These are phyloP conservation scores for Xerocomus brunneocitrinus DNA, from an alignment of 768 basidiomycete species.

Conservation along the genomic window DNA sequence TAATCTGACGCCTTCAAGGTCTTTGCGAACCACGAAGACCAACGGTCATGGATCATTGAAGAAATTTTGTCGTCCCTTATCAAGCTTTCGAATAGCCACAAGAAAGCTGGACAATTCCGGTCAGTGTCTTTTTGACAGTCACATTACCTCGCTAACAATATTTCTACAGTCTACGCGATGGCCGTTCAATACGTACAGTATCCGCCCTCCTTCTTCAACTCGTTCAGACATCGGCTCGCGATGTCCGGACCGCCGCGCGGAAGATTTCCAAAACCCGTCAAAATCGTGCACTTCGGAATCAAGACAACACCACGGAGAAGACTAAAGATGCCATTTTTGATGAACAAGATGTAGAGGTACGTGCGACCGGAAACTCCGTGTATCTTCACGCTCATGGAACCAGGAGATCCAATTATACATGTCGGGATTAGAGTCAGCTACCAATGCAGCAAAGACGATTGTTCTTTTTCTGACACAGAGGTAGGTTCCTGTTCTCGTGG, in stretches of 20 bases:
- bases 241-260: conserved; percentile 68
- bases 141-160: background rate
- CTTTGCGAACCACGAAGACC: conserved; percentile 86
- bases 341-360: conserved; percentile 63
- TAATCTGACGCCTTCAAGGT: conserved; percentile 47
- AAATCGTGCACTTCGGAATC: conserved; percentile 56
- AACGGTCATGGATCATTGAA: conserved; percentile 96
- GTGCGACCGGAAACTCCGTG: background rate
- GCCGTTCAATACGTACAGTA: conserved; percentile 87
- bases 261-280: conserved; percentile 59
- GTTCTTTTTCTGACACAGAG: conserved; percentile 70
- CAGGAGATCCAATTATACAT: conserved; percentile 72
- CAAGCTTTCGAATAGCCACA: conserved; percentile 85
- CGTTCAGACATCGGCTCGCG: conserved; percentile 92
- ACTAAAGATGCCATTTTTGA: conserved; percentile 54
- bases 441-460: conserved; percentile 81
- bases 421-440: conserved; percentile 74
- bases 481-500: conserved; percentile 24
- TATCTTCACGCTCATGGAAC: conserved; percentile 5
- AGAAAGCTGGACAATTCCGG: conserved; percentile 87
- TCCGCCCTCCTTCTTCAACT: conserved; percentile 91
- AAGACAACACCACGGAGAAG: conserved; percentile 54
- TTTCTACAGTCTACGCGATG: conserved; percentile 72
- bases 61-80: conserved; percentile 89
- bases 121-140: conserved; percentile 31